Percentiles rank a stretch among this genome's conserved stretches.
These are phyloP conservation scores for Iris macrosiphon DNA, from an alignment of 106 monocot species.

Conservation along the genomic window DNA sequence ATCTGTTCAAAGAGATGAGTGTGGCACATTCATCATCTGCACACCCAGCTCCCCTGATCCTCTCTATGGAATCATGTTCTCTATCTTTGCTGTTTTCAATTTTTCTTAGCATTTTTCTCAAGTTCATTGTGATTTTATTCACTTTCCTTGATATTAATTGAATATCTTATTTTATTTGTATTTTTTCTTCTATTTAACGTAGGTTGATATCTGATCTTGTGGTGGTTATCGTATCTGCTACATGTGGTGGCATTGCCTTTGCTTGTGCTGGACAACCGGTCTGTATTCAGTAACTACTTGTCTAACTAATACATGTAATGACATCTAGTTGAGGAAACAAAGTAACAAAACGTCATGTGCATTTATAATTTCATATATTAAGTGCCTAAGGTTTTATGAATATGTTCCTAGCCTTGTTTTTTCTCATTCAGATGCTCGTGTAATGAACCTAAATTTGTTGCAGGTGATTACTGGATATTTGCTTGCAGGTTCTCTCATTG, in stretches of 20 bases:
- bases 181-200: slow-evolving; percentile 4
- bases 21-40: too few relatives aligned
- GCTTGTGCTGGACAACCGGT: slow-evolving; percentile 92
- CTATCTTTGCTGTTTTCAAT: too few relatives aligned
- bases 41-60: too few relatives aligned
- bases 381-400: too few relatives aligned
- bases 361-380: too few relatives aligned
- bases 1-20: too few relatives aligned
- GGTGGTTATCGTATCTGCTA: slow-evolving; percentile 72
- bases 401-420: too few relatives aligned
- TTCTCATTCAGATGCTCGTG: too few relatives aligned
- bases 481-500: slow-evolving; percentile 84
- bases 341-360: too few relatives aligned
- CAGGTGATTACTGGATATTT: slow-evolving; percentile 93
- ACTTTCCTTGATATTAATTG: neutral
- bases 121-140: neutral
- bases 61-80: too few relatives aligned
- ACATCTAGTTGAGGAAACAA: too few relatives aligned
- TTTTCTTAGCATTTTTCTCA: neutral
- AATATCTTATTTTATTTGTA: neutral
- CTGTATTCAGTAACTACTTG: slow-evolving; percentile 8
- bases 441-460: slow-evolving; percentile 1
- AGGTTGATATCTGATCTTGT: slow-evolving; percentile 98
- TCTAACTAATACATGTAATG: too few relatives aligned
- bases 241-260: slow-evolving; percentile 86